Evolutionary conservation across 352 stramenopile genomes (phyloP).

Genomic region (Phytophthora cryptogea): DNA sequence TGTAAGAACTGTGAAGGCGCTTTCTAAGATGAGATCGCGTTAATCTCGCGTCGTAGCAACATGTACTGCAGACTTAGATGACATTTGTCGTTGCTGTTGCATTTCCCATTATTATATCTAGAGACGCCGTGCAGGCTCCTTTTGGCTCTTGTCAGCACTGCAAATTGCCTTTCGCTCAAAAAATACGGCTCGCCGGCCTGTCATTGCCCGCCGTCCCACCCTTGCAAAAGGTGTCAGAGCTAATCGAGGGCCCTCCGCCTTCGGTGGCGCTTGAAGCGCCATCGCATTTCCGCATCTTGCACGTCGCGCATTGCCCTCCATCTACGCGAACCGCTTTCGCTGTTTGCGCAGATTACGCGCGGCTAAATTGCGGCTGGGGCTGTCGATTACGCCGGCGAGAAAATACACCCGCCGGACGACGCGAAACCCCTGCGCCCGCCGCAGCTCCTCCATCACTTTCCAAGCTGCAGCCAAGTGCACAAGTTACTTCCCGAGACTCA

Average conservation of each 20-base stretch:
- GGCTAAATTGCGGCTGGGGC: not conserved
- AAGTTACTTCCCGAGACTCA: not conserved
- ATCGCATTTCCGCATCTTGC: conserved; percentile 15
- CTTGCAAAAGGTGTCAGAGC: conserved; percentile 4
- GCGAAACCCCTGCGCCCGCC: conserved; percentile 19
- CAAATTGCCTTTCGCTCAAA: not conserved
- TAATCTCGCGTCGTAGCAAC: too few relatives aligned
- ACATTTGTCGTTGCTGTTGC: too few relatives aligned
- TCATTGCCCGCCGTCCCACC: conserved; percentile 12
- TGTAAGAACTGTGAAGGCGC: too few relatives aligned
- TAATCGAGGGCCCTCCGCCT: not conserved
- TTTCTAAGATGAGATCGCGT: too few relatives aligned
- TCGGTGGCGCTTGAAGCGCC: not conserved
- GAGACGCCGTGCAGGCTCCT: too few relatives aligned
- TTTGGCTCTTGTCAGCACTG: too few relatives aligned
- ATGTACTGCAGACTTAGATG: too few relatives aligned
- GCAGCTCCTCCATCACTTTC: conserved; percentile 14
- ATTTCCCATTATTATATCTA: too few relatives aligned
- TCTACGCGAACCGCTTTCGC: not conserved
- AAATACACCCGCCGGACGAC: not conserved
- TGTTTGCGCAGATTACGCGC: conserved; percentile 23
- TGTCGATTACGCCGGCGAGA: conserved; percentile 14
- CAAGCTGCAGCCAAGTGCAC: conserved; percentile 11
- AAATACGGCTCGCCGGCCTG: too few relatives aligned
- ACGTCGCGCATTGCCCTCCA: conserved; percentile 8